Conservation (phyloP, 2,329 filamentous ascomycete genomes). For the Ophiostoma quercus region DNA sequence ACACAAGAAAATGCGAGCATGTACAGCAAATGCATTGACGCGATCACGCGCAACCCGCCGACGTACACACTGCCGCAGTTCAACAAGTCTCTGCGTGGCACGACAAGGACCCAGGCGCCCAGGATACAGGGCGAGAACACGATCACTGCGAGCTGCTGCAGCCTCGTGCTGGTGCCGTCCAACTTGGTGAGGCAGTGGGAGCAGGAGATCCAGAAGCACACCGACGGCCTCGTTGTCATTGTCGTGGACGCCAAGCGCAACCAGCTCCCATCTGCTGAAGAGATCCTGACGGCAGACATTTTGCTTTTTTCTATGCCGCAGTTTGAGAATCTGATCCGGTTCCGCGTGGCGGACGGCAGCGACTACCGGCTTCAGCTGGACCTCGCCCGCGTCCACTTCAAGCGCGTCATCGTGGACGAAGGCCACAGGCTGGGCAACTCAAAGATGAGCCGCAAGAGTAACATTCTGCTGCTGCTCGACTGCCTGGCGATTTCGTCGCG, state of each 20-base stretch:
- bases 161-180: slow-evolving; percentile 72
- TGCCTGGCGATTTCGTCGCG: slow-evolving; percentile 61
- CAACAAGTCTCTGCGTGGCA: slow-evolving; percentile 2
- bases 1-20: slow-evolving; percentile 42
- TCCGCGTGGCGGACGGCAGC: slow-evolving; percentile 35
- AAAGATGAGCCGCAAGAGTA: slow-evolving; percentile 50
- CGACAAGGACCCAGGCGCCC: background rate
- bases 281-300: slow-evolving; percentile 65
- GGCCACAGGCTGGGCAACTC: slow-evolving; percentile 77
- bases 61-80: slow-evolving; percentile 53
- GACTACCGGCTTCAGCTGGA: slow-evolving; percentile 43
- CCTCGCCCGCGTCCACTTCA: slow-evolving; percentile 69
- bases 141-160: slow-evolving; percentile 62
- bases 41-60: slow-evolving; percentile 54
- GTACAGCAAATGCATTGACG: slow-evolving; percentile 50
- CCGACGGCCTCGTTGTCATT: slow-evolving; percentile 59
- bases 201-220: slow-evolving; percentile 74
- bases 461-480: slow-evolving; percentile 49
- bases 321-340: slow-evolving; percentile 62
- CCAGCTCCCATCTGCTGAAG: slow-evolving; percentile 50
- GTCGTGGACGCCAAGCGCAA: slow-evolving; percentile 50
- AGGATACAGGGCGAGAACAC: slow-evolving; percentile 22
- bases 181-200: slow-evolving; percentile 84
- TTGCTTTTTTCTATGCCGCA: slow-evolving; percentile 69
- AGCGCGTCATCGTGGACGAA: slow-evolving; percentile 87